Evolutionary conservation across 2,329 filamentous ascomycete species (phyloP).

Genomic region (Corinectria fuckeliana): DNA sequence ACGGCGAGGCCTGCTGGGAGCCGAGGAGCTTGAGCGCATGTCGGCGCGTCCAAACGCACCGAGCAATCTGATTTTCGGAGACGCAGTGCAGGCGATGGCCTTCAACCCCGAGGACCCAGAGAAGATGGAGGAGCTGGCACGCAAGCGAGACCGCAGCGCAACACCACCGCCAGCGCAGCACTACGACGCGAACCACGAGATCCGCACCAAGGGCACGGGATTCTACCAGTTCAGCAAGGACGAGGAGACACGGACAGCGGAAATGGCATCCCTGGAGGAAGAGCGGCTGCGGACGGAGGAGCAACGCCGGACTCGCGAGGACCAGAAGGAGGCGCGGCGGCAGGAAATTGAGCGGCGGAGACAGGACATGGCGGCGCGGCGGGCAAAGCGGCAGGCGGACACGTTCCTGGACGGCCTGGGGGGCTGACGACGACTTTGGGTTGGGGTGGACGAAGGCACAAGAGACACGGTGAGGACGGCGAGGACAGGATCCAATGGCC

Average conservation of each 20-base stretch:
- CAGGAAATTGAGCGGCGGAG: constrained; percentile 69
- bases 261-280: constrained; percentile 77
- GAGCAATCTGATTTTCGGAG: constrained; percentile 78
- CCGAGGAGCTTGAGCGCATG: constrained; percentile 71
- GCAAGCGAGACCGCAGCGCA: constrained; percentile 76
- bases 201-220: constrained; percentile 85
- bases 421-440: constrained; percentile 11
- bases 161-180: constrained; percentile 83
- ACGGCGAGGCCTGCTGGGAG: constrained; percentile 57
- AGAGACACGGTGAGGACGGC: constrained; percentile 1
- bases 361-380: constrained; percentile 64
- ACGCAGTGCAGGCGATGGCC: constrained; percentile 81
- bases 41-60: constrained; percentile 72
- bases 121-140: constrained; percentile 80
- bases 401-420: constrained; percentile 70
- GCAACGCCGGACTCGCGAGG: constrained; percentile 61
- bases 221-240: constrained; percentile 91
- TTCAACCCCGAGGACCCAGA: constrained; percentile 77
- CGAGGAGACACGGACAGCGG: constrained; percentile 65
- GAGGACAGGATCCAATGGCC: constrained; percentile 8
- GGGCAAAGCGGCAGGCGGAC: constrained; percentile 73
- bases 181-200: constrained; percentile 85
- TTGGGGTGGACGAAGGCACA: background rate
- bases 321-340: constrained; percentile 63
- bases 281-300: constrained; percentile 74